These are phyloP conservation scores for Durotheca rogersii DNA, from an alignment of 495 filamentous ascomycete species.

Conservation along the genomic window DNA sequence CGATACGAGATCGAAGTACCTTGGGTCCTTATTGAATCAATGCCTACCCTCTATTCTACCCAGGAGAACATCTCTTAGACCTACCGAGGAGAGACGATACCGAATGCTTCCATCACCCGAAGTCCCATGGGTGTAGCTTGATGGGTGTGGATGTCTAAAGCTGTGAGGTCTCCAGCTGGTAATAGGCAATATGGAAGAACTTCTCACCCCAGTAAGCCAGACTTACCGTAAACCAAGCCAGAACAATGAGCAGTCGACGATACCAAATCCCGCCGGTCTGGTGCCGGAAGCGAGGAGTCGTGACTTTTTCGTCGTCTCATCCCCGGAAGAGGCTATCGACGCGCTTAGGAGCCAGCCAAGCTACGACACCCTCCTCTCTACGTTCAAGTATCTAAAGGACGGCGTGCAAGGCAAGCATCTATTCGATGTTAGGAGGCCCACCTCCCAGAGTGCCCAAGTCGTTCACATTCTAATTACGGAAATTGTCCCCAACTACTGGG, in stretches of 20 bases:
- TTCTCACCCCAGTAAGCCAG: conserved; percentile 52
- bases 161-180: not conserved
- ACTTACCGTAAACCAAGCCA: conserved; percentile 36
- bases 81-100: conserved; percentile 1
- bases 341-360: conserved; percentile 65
- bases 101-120: conserved; percentile 8
- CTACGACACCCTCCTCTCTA: conserved; percentile 53
- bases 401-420: conserved; percentile 33
- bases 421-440: conserved; percentile 64
- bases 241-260: conserved; percentile 22
- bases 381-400: conserved; percentile 55
- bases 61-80: too few relatives aligned
- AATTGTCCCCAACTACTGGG: conserved; percentile 78
- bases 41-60: too few relatives aligned
- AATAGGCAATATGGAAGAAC: conserved; percentile 47
- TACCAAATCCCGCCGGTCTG: conserved; percentile 10
- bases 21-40: too few relatives aligned
- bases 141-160: too few relatives aligned
- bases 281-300: conserved; percentile 1
- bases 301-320: conserved; percentile 32
- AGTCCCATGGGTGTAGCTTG: not conserved
- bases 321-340: conserved; percentile 61
- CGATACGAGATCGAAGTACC: too few relatives aligned
- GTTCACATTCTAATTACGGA: conserved; percentile 66
- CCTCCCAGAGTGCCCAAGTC: conserved; percentile 66